Base-by-base conservation (phyloP, 1,284 basidiomycete species). In the Ceratobasidium theobromae region DNA sequence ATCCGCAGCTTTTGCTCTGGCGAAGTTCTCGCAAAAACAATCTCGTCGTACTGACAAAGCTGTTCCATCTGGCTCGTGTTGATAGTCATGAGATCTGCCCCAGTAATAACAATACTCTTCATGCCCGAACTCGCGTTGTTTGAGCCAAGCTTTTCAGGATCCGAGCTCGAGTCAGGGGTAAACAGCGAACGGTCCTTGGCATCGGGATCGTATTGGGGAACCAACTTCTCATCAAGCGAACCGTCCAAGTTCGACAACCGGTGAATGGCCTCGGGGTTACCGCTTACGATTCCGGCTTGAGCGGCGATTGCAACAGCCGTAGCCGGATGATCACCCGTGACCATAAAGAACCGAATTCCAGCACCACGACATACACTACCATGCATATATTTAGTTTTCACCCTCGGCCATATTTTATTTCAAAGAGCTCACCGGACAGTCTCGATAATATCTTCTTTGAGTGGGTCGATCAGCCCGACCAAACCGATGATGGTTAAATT, bases 1-100 rank as follows among this genome's bases (percentile, higher is more conserved):
- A 88, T 88, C 72, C 87, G 85, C 0, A 88, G 79, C 72, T 88
- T 88, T 71, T 88, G 86, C 71, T 87, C 83, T 0, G 86, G 86
- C 12, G 86, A 86, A 5, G 86, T 87, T 58, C 86, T 79, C 23
- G 86, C 86, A 71, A 88, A 87, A 0, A 88, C 86, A 53, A 88
- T 87, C 73, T 87, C 86, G 46, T 83, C 77, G 71, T 87, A 62
- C 33, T 62, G 57, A 21, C 57, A 62, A 18, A 62, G n/a, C 28
- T 62, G 57, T 46, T 66, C 90, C 82, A 74, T 89, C 77, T 30
- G 80, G 79, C 66, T 89, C 85, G 1, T 80, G 21, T 28, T 79
- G 5, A 84, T 74, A 67, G 79, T 77, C 75, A 89, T 86, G 71
- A 91, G 89, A 72, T 88, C 80, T n/a, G 78, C 73, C 4, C 81